Conservation (phyloP, 257 asterid genomes). For the Fraxinus americana region DNA sequence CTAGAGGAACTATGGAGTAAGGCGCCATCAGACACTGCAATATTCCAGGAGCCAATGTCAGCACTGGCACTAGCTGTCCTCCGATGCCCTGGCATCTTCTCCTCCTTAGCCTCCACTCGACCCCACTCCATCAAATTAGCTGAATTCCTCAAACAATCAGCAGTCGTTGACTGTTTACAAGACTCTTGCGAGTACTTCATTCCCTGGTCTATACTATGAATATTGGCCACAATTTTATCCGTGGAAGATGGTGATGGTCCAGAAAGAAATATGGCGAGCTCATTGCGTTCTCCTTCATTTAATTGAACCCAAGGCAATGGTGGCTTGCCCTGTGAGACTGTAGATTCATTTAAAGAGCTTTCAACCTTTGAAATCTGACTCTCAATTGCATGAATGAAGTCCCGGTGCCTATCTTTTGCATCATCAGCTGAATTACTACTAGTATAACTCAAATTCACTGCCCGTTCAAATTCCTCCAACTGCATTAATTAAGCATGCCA, state of each 20-base stretch:
- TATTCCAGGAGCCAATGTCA: slow-evolving; percentile 78
- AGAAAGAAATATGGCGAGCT: slow-evolving; percentile 79
- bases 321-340: slow-evolving; percentile 68
- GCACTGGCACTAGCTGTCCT: slow-evolving; percentile 96
- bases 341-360: slow-evolving; percentile 53
- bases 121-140: slow-evolving; percentile 49
- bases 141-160: slow-evolving; percentile 46
- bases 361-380: slow-evolving; percentile 68
- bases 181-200: slow-evolving; percentile 7
- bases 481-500: slow-evolving; percentile 36
- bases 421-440: slow-evolving; percentile 51
- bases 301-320: slow-evolving; percentile 82
- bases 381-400: slow-evolving; percentile 65
- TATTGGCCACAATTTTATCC: slow-evolving; percentile 29
- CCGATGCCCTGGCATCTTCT: slow-evolving; percentile 63
- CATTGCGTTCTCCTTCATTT: slow-evolving; percentile 80
- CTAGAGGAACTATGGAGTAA: slow-evolving; percentile 38
- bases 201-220: slow-evolving; percentile 32
- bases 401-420: slow-evolving; percentile 72
- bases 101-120: slow-evolving; percentile 51
- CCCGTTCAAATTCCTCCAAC: slow-evolving; percentile 92
- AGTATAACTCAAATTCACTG: slow-evolving; percentile 66
- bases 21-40: slow-evolving; percentile 52
- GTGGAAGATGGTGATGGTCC: slow-evolving; percentile 47
- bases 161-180: slow-evolving; percentile 7